Evolutionary conservation across 371 early-diverging fungal species (phyloP).

Genomic region (Apophysomyces variabilis): DNA sequence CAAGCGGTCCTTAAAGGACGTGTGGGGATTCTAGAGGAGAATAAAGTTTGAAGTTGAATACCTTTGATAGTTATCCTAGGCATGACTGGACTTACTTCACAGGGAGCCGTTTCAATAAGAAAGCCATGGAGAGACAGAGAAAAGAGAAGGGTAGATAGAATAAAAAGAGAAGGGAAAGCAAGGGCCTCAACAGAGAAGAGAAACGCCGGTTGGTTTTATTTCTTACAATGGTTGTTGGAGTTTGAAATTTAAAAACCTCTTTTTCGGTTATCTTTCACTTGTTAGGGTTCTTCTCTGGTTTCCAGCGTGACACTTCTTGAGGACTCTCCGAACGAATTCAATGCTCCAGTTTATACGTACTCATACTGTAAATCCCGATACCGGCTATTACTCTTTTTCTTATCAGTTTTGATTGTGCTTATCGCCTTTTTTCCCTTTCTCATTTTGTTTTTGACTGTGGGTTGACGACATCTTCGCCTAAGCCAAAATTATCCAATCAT

Average conservation of each 20-base stretch:
- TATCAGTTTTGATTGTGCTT: no score
- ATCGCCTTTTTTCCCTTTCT: no score
- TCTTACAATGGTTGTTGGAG: not conserved
- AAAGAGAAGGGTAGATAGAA: not conserved
- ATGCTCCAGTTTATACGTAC: no score
- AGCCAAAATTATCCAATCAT: not conserved
- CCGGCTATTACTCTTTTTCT: no score
- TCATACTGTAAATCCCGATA: no score
- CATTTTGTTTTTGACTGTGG: no score
- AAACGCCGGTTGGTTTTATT: not conserved
- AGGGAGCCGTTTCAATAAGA: slow-evolving; percentile 3
- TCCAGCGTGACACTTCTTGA: not conserved
- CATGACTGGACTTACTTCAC: not conserved
- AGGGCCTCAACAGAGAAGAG: not conserved
- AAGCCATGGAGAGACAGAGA: not conserved
- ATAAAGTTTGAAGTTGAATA: no score
- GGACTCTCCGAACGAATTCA: no score
- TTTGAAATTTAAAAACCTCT: not conserved
- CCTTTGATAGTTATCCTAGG: no score
- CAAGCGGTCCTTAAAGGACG: not conserved
- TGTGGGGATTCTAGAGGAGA: not conserved
- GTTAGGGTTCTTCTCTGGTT: not conserved
- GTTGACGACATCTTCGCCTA: not conserved
- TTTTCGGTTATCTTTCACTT: not conserved
- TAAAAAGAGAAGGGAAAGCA: not conserved